Base-by-base conservation (phyloP, 2,329 filamentous ascomycete species). In the Arthroderma sp. region DNA sequence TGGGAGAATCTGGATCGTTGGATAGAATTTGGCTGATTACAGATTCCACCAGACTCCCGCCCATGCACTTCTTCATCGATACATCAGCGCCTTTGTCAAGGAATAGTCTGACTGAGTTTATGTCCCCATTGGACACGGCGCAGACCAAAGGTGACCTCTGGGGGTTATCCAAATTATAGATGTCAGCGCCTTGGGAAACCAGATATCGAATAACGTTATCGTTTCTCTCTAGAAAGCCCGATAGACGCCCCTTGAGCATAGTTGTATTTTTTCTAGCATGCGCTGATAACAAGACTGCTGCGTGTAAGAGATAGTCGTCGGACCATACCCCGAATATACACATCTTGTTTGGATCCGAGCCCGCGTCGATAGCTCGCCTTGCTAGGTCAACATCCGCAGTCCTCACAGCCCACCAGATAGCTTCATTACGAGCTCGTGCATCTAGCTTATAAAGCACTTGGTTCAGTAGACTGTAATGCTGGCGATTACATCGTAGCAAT, bases 41-140 rank as follows among this genome's bases (percentile, higher is more conserved):
- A 8, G 11, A 2, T 9, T 44, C 2, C 2, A 23, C 49, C 3
- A 52, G 11, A 2, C 49, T 23, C 0, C 2, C 5, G 17, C 28
- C 49, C 3, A 13, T 8, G 41, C 17, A 21, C 3, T 37, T 11
- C 23, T 52, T n/a, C 17, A 33, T 17, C 8, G 31, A 19, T n/a
- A 25, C n/a, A 55, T 55, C 53, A 8, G 31, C 53, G 31, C 53
- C 53, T 15, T 55, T 38, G 6, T 39, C 53, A 21, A 55, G 53
- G 8, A 52, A 52, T 11, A 52, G 5, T 2, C 49, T 23, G 9
- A 52, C 25, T 13, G 17, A 17, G 23, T 6, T 33, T 21, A 52
- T 33, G 11, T 44, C 41, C 5, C 41, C 41, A 2, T 9, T 44
- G 11, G 19, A 8, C 11, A 44, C 41, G 9, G 19, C 19, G 17